phyloP scores from a whole-genome alignment of 495 filamentous ascomycete genomes.

The Podospora tetraspora region DNA sequence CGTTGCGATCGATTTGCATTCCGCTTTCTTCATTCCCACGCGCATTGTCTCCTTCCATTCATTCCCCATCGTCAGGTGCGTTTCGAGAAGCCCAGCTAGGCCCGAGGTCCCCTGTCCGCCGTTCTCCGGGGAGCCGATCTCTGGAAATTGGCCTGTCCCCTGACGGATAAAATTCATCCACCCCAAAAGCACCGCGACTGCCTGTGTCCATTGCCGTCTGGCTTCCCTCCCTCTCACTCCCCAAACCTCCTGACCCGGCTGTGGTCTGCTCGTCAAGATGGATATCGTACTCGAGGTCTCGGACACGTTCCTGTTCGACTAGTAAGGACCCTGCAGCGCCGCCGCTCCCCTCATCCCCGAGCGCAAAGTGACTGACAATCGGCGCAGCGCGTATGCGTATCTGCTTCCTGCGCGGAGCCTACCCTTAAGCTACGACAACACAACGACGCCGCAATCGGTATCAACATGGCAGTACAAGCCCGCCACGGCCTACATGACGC shows the following conservation, averaged over 20 bases:
- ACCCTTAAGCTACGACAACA: conserved; percentile 31
- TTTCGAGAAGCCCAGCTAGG: background rate
- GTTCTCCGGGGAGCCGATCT: background rate
- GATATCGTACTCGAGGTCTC: conserved; percentile 83
- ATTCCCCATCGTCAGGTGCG: background rate
- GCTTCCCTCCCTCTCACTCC: background rate
- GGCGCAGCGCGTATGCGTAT: conserved; percentile 55
- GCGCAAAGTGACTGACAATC: background rate
- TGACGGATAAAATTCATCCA: background rate
- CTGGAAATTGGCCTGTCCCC: background rate
- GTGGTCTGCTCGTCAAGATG: conserved; percentile 50
- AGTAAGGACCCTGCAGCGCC: conserved; percentile 16
- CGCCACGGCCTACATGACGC: conserved; percentile 62
- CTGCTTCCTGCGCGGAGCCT: conserved; percentile 58
- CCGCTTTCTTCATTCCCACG: background rate
- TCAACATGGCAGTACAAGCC: conserved; percentile 60
- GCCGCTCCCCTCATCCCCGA: background rate
- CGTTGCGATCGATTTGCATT: background rate
- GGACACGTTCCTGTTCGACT: conserved; percentile 82
- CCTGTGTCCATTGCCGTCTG: background rate
- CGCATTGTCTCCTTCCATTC: background rate
- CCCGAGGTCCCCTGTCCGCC: background rate
- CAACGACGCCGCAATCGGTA: conserved; percentile 32
- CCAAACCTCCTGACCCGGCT: background rate
- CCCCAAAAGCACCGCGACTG: background rate